Percentiles rank a stretch among this genome's conserved stretches.
phyloP scores from a whole-genome alignment of 140 eudicot species.

The Anethum foeniculum region DNA sequence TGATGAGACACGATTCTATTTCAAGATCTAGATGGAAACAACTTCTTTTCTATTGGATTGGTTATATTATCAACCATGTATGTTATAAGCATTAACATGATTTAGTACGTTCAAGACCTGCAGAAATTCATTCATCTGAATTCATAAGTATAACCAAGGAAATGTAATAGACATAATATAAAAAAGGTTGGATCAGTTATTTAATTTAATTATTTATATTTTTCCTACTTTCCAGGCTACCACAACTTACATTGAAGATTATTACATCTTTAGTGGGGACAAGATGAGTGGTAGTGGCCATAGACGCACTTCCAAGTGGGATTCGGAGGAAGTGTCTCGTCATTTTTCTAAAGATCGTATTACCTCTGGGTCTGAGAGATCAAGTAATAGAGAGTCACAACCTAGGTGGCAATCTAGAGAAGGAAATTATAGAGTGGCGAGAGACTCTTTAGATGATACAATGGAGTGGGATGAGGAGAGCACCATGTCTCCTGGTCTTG shows the following conservation, averaged over 20 bases:
- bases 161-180: background rate
- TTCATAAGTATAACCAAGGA: background rate
- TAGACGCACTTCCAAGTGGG: conserved; percentile 13
- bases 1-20: background rate
- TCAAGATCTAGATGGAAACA: background rate
- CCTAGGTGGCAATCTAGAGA: conserved; percentile 13
- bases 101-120: background rate
- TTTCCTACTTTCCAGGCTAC: background rate
- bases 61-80: background rate
- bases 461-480: conserved; percentile 5
- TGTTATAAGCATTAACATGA: background rate
- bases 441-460: conserved; percentile 10
- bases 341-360: background rate
- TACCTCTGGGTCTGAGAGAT: background rate
- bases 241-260: background rate
- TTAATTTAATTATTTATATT: background rate
- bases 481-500: conserved; percentile 23
- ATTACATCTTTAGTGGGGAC: background rate
- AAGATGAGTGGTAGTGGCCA: conserved; percentile 14
- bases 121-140: background rate
- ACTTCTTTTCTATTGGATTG: background rate
- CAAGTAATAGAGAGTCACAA: conserved; percentile 8
- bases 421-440: background rate
- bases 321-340: conserved; percentile 5
- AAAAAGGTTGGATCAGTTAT: background rate